Evolutionary conservation across 345 rosid species (phyloP).

Genomic region (Salix exigua): DNA sequence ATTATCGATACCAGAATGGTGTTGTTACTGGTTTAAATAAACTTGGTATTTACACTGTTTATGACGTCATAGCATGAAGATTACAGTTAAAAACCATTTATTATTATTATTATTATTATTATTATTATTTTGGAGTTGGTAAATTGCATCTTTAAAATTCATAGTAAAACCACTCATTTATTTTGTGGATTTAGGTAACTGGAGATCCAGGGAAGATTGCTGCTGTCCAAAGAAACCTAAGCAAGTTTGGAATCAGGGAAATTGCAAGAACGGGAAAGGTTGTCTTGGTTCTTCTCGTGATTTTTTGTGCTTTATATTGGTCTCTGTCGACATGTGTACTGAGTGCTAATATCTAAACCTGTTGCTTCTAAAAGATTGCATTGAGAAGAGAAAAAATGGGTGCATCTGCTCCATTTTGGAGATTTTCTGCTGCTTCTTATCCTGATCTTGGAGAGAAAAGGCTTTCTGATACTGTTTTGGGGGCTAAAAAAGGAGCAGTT

Average conservation of each 20-base stretch:
- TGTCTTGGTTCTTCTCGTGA: constrained; percentile 10
- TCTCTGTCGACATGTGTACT: background rate
- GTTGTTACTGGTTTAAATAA: too few species aligned
- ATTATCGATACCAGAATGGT: too few species aligned
- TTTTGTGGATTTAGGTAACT: constrained; percentile 55
- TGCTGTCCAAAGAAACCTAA: constrained; percentile 80
- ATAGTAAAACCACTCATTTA: background rate
- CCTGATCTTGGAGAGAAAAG: constrained; percentile 68
- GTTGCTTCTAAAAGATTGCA: constrained; percentile 58
- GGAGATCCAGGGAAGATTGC: constrained; percentile 98
- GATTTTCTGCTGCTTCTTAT: constrained; percentile 95
- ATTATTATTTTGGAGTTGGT: too few species aligned
- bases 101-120: too few species aligned
- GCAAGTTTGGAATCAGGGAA: constrained; percentile 88
- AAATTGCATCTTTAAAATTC: background rate
- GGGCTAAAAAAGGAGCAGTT: constrained; percentile 39
- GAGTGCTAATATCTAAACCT: constrained; percentile 1
- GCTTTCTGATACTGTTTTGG: constrained; percentile 38
- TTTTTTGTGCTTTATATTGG: background rate
- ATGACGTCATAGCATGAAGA: too few species aligned
- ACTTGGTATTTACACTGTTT: too few species aligned
- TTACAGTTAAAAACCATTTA: too few species aligned
- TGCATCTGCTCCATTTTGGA: constrained; percentile 91
- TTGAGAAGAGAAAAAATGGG: constrained; percentile 91
- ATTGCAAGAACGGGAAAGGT: constrained; percentile 86